A percentile compares a stretch with the other conserved stretches of the same genome.
Conservation (phyloP, 768 basidiomycete species). For the Boletus tylopilopsis region DNA sequence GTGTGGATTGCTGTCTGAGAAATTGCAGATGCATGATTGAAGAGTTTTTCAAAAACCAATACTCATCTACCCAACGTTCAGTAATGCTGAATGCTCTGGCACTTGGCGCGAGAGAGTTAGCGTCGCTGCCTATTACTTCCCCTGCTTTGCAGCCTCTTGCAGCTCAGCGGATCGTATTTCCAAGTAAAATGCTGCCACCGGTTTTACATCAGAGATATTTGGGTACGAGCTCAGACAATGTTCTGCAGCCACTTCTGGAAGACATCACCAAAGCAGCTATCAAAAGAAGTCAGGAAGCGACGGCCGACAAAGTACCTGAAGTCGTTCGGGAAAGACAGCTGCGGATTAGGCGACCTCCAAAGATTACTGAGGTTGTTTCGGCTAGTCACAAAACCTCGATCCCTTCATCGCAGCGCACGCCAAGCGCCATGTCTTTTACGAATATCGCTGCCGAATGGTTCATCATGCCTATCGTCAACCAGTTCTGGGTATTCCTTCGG, state of each 20-base stretch:
- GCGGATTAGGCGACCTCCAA: slow-evolving; percentile 50
- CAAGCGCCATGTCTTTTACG: slow-evolving; percentile 43
- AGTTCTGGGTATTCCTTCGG: slow-evolving; percentile 93
- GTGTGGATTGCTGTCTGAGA: background rate
- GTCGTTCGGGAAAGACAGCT: slow-evolving; percentile 73
- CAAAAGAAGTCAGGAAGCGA: slow-evolving; percentile 52
- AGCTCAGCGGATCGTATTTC: slow-evolving; percentile 50
- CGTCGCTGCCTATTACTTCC: slow-evolving; percentile 38
- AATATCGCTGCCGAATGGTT: slow-evolving; percentile 85
- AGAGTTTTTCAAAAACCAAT: slow-evolving; percentile 92
- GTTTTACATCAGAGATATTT: slow-evolving; percentile 69
- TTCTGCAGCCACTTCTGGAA: slow-evolving; percentile 56
- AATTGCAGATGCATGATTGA: slow-evolving; percentile 70
- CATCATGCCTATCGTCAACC: slow-evolving; percentile 83
- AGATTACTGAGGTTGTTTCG: slow-evolving; percentile 41
- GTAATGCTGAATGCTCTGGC: slow-evolving; percentile 85
- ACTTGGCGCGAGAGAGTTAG: slow-evolving; percentile 81
- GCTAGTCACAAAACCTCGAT: slow-evolving; percentile 17
- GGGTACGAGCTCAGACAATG: slow-evolving; percentile 36
- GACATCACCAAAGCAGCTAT: slow-evolving; percentile 62
- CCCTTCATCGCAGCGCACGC: slow-evolving; percentile 3
- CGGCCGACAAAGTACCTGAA: slow-evolving; percentile 53
- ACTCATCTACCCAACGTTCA: slow-evolving; percentile 82
- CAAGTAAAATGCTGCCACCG: slow-evolving; percentile 75
- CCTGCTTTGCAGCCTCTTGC: slow-evolving; percentile 30